Evolutionary conservation across 352 stramenopile genomes (phyloP).

Genomic region (Phytophthora fragariae): DNA sequence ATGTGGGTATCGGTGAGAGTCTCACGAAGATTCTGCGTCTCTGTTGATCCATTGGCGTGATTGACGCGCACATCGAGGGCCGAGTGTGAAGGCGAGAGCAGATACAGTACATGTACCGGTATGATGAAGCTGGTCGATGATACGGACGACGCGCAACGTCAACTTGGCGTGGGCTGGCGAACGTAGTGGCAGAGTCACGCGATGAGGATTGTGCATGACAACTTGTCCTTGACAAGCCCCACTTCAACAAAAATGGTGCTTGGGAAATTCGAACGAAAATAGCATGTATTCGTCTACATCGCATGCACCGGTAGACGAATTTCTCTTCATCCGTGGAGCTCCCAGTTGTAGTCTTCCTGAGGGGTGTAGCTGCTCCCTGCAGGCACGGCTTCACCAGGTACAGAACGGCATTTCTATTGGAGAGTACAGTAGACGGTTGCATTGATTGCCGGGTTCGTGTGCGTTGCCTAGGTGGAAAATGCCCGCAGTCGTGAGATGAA

Average conservation of each 20-base stretch:
- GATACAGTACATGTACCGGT: background rate
- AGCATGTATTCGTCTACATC: background rate
- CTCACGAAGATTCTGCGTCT: background rate
- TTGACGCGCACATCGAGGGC: background rate
- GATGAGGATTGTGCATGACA: too few relatives aligned
- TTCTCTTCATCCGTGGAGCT: too few relatives aligned
- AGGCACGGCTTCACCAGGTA: slow-evolving; percentile 55
- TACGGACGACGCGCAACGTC: background rate
- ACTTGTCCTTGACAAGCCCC: background rate
- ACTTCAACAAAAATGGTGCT: background rate
- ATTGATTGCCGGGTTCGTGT: background rate
- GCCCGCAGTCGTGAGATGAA: slow-evolving; percentile 60
- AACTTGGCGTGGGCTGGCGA: background rate
- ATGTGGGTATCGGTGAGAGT: too few relatives aligned
- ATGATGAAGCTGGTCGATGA: background rate
- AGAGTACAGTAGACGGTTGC: background rate
- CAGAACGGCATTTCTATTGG: background rate
- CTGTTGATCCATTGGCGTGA: background rate
- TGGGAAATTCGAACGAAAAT: background rate
- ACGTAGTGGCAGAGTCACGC: too few relatives aligned
- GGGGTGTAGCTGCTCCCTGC: slow-evolving; percentile 35
- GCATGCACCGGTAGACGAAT: too few relatives aligned
- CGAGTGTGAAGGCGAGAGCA: background rate
- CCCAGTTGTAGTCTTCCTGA: background rate
- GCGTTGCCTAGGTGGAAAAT: slow-evolving; percentile 43